phyloP scores from a whole-genome alignment of 148 eudicot genomes.

The Rhododendron ferrugineum region DNA sequence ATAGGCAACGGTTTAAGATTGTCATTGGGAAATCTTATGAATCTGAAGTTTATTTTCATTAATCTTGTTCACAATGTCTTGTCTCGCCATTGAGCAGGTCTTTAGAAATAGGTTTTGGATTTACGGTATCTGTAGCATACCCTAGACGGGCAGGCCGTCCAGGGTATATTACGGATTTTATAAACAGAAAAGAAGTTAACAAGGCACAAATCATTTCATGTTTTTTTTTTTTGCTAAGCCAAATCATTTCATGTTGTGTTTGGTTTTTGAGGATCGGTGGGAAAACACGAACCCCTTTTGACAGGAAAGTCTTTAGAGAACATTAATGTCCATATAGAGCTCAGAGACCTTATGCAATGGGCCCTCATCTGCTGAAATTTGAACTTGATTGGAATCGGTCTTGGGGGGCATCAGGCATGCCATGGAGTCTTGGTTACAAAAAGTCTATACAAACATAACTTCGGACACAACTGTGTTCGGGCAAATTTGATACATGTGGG shows the following conservation, averaged over 20 bases:
- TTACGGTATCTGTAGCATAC: no score
- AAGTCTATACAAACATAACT: no score
- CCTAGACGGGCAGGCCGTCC: no score
- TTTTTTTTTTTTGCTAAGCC: background rate
- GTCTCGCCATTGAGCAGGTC: no score
- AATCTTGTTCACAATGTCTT: no score
- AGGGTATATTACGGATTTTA: background rate
- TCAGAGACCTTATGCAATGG: background rate
- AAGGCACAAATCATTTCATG: background rate
- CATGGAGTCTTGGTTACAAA: no score
- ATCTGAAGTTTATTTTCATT: no score
- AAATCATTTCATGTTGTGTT: background rate
- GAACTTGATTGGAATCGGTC: background rate
- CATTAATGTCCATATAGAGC: background rate
- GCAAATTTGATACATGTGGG: no score
- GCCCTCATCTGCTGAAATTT: background rate
- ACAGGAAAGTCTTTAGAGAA: background rate
- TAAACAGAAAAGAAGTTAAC: background rate
- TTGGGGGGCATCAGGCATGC: background rate
- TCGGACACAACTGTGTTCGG: no score
- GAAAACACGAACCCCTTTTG: background rate
- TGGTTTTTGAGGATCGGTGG: background rate
- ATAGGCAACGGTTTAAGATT: no score
- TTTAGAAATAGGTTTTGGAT: no score
- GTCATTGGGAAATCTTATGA: background rate